phyloP scores from a whole-genome alignment of 2,329 filamentous ascomycete species.

The Macrophomina phaseolina region DNA sequence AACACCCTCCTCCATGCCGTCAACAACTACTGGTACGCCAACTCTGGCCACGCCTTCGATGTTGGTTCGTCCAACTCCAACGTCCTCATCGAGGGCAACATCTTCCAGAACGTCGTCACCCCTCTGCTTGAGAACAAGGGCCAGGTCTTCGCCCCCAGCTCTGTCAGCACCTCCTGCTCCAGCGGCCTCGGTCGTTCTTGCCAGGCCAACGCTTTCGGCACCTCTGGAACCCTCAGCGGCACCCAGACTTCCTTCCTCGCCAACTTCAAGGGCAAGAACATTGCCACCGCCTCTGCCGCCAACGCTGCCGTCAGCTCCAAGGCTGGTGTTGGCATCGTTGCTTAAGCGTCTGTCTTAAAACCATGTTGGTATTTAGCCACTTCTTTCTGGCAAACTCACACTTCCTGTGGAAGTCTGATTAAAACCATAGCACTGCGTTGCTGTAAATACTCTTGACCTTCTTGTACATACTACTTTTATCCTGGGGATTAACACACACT shows the following conservation, averaged over 20 bases:
- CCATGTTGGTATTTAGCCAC: background rate
- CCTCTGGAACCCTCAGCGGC: slow-evolving; percentile 36
- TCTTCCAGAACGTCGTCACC: slow-evolving; percentile 61
- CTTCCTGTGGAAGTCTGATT: background rate
- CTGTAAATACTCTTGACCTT: background rate
- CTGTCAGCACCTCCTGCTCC: slow-evolving; percentile 50
- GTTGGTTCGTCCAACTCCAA: slow-evolving; percentile 40
- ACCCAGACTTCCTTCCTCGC: slow-evolving; percentile 56
- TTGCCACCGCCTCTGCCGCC: slow-evolving; percentile 52
- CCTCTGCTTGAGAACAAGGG: slow-evolving; percentile 50
- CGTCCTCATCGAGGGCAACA: slow-evolving; percentile 63
- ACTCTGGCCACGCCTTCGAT: slow-evolving; percentile 64
- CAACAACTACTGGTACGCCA: slow-evolving; percentile 67
- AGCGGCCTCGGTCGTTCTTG: slow-evolving; percentile 57
- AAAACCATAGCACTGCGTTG: background rate
- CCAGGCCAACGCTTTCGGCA: slow-evolving; percentile 52
- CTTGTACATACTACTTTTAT: background rate
- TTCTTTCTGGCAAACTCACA: background rate
- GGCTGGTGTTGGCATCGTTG: slow-evolving; percentile 53
- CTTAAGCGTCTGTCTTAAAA: background rate
- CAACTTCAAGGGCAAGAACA: slow-evolving; percentile 60
- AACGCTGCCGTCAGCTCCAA: slow-evolving; percentile 47
- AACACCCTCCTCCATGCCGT: slow-evolving; percentile 65
- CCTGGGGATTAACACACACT: background rate
- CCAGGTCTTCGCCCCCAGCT: slow-evolving; percentile 46